Evolutionary conservation across 2,329 filamentous ascomycete genomes (phyloP), one percentile per base, ranked within the genome.

Genomic region (Sclerotinia spermophila): DNA sequence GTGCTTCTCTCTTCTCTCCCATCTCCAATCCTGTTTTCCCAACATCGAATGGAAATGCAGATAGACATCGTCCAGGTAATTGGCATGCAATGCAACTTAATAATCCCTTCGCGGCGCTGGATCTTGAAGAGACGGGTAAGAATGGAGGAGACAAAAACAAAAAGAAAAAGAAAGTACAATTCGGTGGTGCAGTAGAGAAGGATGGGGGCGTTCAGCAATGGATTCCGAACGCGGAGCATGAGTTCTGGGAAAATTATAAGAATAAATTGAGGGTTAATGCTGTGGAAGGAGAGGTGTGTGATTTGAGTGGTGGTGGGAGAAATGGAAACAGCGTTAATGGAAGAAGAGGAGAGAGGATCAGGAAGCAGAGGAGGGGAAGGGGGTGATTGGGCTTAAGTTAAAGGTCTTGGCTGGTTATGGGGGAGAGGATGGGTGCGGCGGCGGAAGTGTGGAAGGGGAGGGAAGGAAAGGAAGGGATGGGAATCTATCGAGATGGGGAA

Each of bases 251-350:
- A 24, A 59, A 70, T 10, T 80, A 77, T 70, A 62, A 61, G 19
- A 81, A 81, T 66, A 77, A 75, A 53, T 60, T 81, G 59, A 73
- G 79, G n/a, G 78, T 80, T 33, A 77, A 79, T 72, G 75, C 76
- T 6, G 75, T 73, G n/a, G 74, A 78, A n/a, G 68, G 69, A 19
- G 76, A 75, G 0, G 56, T 78, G n/a, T 78, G 76, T 45, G 73
- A 77, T 69, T 71, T 79, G 65, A 60, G 44, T 53, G 56, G 44
- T 27, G 30, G 48, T 4, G 27, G 33, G 27, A 13, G n/a, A 13
- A 65, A 5, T 3, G 21, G 21, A 1, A 27, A 15, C 30, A 30
- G 33, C 19, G 10, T 58, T 3, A 59, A 59, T 10, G 56, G 58
- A 38, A 8, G 8, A 45, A 56, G 35, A 24, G 45, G 11, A 27